Percentiles rank a stretch among this genome's conserved stretches.
Conservation (phyloP, 352 stramenopile species). For the Phytopythium chamaehyphon region DNA sequence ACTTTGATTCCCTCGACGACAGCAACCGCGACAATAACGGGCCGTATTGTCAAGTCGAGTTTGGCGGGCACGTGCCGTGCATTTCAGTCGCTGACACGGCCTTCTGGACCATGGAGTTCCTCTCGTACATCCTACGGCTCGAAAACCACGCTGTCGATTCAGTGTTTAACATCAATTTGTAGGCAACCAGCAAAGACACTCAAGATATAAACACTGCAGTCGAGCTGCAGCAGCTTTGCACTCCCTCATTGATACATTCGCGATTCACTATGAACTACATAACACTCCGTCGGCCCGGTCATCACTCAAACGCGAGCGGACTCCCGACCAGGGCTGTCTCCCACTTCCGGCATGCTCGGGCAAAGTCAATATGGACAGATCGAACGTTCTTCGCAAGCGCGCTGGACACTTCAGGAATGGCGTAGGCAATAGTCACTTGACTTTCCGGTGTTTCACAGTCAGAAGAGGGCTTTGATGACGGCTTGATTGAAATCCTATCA, state of each 20-base stretch:
- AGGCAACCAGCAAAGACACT: background rate
- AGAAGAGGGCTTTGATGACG: no score
- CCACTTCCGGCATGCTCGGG: background rate
- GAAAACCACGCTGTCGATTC: constrained; percentile 25
- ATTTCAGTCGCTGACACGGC: constrained; percentile 18
- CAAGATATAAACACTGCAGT: background rate
- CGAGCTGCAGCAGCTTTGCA: no score
- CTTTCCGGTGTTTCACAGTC: no score
- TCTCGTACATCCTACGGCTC: constrained; percentile 22
- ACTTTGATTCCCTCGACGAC: background rate
- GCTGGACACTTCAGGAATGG: no score
- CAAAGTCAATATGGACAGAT: background rate
- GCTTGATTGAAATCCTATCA: no score
- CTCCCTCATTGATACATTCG: no score
- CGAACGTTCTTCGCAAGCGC: background rate
- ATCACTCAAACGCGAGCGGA: background rate
- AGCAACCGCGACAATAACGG: background rate
- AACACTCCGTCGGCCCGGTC: no score
- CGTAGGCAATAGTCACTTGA: no score
- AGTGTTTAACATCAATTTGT: constrained; percentile 19
- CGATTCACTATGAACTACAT: no score
- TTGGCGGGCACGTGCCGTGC: constrained; percentile 16
- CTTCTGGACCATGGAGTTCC: constrained; percentile 33
- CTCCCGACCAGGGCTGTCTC: background rate
- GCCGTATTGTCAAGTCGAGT: constrained; percentile 16